Evolutionary conservation across 352 stramenopile species (phyloP).

Genomic region (Elongisporangium anandrum): DNA sequence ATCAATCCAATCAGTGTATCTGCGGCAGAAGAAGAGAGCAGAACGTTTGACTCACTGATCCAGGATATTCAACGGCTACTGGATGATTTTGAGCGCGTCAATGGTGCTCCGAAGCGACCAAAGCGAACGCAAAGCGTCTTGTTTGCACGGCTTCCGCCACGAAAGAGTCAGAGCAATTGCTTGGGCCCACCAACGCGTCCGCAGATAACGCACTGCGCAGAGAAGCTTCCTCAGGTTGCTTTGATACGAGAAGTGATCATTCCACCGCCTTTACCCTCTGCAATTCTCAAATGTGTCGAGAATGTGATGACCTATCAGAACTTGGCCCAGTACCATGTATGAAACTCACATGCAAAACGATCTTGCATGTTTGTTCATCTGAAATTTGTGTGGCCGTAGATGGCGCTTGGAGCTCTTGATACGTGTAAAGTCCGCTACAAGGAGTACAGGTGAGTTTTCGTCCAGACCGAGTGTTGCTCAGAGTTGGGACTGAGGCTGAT

Average conservation of each 20-base stretch:
- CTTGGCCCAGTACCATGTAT: constrained; percentile 51
- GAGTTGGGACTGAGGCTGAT: neutral
- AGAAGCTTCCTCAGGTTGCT: constrained; percentile 31
- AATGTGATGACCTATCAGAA: constrained; percentile 65
- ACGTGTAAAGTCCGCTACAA: constrained; percentile 31
- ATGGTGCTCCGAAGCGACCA: constrained; percentile 8
- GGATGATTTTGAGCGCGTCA: constrained; percentile 13
- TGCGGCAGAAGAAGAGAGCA: constrained; percentile 5
- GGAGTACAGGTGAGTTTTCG: constrained; percentile 19
- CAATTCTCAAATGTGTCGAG: constrained; percentile 45
- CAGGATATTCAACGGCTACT: constrained; percentile 26
- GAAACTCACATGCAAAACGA: neutral
- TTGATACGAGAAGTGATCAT: constrained; percentile 59
- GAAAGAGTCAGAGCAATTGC: constrained; percentile 7
- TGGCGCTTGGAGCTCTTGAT: constrained; percentile 50
- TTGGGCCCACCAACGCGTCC: neutral
- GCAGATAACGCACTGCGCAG: neutral
- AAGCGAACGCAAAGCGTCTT: constrained; percentile 24
- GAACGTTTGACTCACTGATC: constrained; percentile 15
- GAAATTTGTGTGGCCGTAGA: constrained; percentile 21
- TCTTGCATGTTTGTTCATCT: neutral
- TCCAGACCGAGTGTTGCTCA: neutral
- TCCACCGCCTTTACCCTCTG: constrained; percentile 30
- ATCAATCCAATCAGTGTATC: neutral
- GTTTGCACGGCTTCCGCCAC: constrained; percentile 28